Base-by-base conservation (phyloP, 331 rosid species). In the Spiraea crenata region DNA sequence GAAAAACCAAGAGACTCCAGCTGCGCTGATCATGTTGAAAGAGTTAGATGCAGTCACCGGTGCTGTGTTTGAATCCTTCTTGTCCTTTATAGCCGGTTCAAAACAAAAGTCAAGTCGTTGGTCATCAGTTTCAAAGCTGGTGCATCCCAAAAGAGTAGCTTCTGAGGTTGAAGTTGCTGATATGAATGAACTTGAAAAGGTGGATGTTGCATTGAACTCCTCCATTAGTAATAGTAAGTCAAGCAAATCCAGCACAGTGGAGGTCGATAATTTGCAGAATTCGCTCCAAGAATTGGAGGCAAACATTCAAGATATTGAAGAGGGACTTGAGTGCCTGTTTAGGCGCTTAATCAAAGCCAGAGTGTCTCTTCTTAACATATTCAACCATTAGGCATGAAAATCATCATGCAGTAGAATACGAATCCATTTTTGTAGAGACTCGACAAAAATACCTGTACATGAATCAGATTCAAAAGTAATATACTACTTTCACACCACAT, bases 281-380 rank as follows among this genome's bases (percentile, higher is more conserved):
- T 31, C 57, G 8, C 63, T 82, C 50, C 63, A 46, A 39, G 80
- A 82, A n/a, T 70, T 78, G 57, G 80, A 80, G 72, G 34, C 63
- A 4, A 38, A 77, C 56, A 56, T 80, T 72, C 67, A 37, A 56
- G 77, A 40, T 17, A 41, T 85, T 3, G 84, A 82, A 69, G 67
- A 40, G 65, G 76, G 81, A 64, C 70, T 81, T 19, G 81, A 79
- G 68, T 42, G 55, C 25, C 70, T 83, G 49, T 80, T 70, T 38
- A 74, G 83, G 61, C 70, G 64, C 51, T 64, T 85, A 31, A 79
- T 85, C 58, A 75, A 77, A 48, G 57, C 60, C 14, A 64, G 80
- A 74, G 83, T 77, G 57, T 75, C 87, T n/a, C 77, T 79, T 79
- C 85, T 88, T 72, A 85, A 81, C 76, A 74, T 84, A 51, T 76